A percentile compares a stretch with the other conserved stretches of the same genome.
phyloP scores from a whole-genome alignment of 257 asterid genomes.

The Solanum gandarillasii region DNA sequence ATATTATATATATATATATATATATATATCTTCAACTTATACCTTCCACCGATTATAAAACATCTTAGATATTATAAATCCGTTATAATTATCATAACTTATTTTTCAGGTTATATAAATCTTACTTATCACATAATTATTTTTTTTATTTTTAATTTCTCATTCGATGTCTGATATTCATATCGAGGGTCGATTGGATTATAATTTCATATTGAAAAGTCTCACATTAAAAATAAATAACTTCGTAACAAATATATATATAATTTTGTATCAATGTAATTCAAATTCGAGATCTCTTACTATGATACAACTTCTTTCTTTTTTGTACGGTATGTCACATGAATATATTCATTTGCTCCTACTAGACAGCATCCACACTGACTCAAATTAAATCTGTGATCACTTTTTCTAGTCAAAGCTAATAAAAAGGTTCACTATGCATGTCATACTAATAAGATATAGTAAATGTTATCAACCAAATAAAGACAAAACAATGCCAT shows the following conservation, averaged over 20 bases:
- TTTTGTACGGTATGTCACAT: background rate
- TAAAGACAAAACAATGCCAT: background rate
- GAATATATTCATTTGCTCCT: background rate
- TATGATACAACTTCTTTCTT: background rate
- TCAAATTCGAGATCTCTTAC: background rate
- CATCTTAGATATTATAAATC: background rate
- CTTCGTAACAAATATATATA: background rate
- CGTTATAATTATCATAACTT: too few relatives aligned
- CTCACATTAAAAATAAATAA: background rate
- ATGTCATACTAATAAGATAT: background rate
- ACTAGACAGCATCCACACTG: background rate
- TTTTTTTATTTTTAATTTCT: background rate
- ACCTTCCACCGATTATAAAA: background rate
- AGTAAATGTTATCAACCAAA: background rate
- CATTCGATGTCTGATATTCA: rapidly evolving
- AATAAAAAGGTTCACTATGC: conserved; percentile 1
- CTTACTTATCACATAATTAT: too few relatives aligned
- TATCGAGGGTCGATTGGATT: rapidly evolving
- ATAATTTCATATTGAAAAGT: rapidly evolving
- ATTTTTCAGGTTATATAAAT: background rate
- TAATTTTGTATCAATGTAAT: rapidly evolving
- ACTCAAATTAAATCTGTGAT: background rate
- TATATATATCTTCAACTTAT: background rate
- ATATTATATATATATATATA: background rate
- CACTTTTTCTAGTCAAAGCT: conserved; percentile 2